Conservation (phyloP, 1,139 yeast genomes). For the Pichia sp. region DNA sequence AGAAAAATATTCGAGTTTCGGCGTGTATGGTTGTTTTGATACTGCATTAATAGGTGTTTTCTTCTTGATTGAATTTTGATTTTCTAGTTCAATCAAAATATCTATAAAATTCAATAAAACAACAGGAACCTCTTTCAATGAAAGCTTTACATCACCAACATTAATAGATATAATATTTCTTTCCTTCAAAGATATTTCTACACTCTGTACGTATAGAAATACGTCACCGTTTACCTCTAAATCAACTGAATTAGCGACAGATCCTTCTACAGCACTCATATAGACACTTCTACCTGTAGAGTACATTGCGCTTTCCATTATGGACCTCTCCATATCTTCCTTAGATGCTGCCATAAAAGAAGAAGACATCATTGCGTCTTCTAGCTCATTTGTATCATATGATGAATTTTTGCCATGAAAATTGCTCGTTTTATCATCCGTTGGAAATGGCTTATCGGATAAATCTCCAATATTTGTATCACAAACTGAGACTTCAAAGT, state of each 20-base stretch:
- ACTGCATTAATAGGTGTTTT: background rate
- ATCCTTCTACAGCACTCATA: slow-evolving; percentile 66
- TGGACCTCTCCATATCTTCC: slow-evolving; percentile 35
- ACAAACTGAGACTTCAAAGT: too few relatives aligned
- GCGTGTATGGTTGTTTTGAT: background rate
- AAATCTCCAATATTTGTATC: too few relatives aligned
- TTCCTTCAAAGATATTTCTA: slow-evolving; percentile 1
- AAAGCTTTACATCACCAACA: slow-evolving; percentile 39
- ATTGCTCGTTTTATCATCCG: too few relatives aligned
- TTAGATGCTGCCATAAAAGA: slow-evolving; percentile 28
- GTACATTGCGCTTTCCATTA: slow-evolving; percentile 57
- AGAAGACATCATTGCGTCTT: slow-evolving; percentile 30
- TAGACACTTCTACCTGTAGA: slow-evolving; percentile 62
- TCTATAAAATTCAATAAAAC: slow-evolving; percentile 16
- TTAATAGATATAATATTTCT: slow-evolving; percentile 25
- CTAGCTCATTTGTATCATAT: slow-evolving; percentile 28
- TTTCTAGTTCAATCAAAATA: slow-evolving; percentile 16
- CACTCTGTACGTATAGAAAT: slow-evolving; percentile 1
- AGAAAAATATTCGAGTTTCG: slow-evolving; percentile 30
- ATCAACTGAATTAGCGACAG: background rate
- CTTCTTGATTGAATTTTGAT: slow-evolving; percentile 15
- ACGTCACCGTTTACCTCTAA: slow-evolving; percentile 5
- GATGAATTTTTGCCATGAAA: slow-evolving; percentile 35
- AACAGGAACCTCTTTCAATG: slow-evolving; percentile 34
- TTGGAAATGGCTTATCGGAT: too few relatives aligned